Percentiles rank a stretch among this genome's conserved stretches.
phyloP scores from a whole-genome alignment of 208 protist species.

The Leishmania arabica region DNA sequence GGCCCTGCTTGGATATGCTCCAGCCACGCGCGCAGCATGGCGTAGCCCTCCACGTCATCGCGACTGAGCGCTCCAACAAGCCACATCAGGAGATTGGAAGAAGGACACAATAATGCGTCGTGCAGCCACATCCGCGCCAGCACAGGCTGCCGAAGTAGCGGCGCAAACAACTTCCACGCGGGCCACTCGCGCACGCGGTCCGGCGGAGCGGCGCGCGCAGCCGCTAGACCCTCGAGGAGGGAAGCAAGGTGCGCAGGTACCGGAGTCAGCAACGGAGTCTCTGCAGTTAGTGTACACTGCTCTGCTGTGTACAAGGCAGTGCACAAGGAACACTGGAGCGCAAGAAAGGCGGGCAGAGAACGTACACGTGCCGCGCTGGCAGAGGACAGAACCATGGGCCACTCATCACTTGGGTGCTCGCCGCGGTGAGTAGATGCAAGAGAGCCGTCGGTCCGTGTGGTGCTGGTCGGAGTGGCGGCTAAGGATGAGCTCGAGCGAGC shows the following conservation, averaged over 20 bases:
- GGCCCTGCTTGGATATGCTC: slow-evolving; percentile 5
- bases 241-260: not conserved
- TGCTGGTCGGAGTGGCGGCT: not conserved
- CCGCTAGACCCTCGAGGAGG: slow-evolving; percentile 7
- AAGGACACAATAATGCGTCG: slow-evolving; percentile 31
- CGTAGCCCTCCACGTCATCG: slow-evolving; percentile 15
- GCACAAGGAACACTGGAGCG: slow-evolving; percentile 12
- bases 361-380: slow-evolving; percentile 1
- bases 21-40: slow-evolving; percentile 10
- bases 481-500: not conserved
- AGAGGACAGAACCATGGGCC: slow-evolving; percentile 31
- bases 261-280: not conserved
- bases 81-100: slow-evolving; percentile 35
- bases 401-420: not conserved
- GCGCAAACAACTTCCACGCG: slow-evolving; percentile 18
- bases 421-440: not conserved
- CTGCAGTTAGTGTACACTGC: not conserved
- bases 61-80: slow-evolving; percentile 25
- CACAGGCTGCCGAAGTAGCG: slow-evolving; percentile 16
- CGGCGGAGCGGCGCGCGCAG: not conserved
- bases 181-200: slow-evolving; percentile 10
- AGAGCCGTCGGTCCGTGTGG: not conserved
- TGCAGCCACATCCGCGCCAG: slow-evolving; percentile 41
- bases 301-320: not conserved
- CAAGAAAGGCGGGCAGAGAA: slow-evolving; percentile 9